Evolutionary conservation across 768 basidiomycete genomes (phyloP), one percentile per base, ranked within the genome.

Genomic region (Trametes maxima): DNA sequence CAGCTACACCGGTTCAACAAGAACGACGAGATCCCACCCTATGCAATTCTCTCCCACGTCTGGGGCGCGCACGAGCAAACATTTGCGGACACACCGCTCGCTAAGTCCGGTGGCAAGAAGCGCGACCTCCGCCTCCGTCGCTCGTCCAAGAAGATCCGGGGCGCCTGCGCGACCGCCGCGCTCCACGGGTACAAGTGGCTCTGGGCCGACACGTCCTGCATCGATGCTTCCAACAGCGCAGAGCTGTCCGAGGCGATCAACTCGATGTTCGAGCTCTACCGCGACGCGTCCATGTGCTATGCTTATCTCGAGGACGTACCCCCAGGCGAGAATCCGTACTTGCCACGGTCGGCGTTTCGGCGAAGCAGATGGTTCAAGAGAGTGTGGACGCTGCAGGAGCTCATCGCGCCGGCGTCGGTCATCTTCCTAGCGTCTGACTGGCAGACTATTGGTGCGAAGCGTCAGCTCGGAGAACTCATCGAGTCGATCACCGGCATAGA

Each of bases 181-280:
- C 39, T 17, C 17, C 56, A 63, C 17, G 56, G 57, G 25, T 63
- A 53, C 16, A 12, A 14, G 1, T 59, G 62, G 62, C 24, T 56
- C n/a, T 64, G 62, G 62, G 36, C 57, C 1, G 62, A 64, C 50
- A 59, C 57, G 12, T 33, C 45, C 35, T 64, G 62, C 48, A 64
- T 64, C 55, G 54, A 64, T 49, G 48, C 58, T 47, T 36, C 58
- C 1, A 64, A 56, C 54, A 59, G 57, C 44, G 53, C 52, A 5
- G 62, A 59, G 57, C 62, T 64, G 22, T 36, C 47, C 40, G 62
- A 64, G 43, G 53, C 62, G 16, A 63, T 63, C 57, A 63, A 58
- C 47, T 63, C 62, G 8, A 54, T 58, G 51, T 58, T 58, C 47
- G 19, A 28, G 13, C 50, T 42, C 21, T 63, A 58, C 52, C 19